Base-by-base conservation (phyloP, 2,329 filamentous ascomycete species). In the Truncatella angustata region DNA sequence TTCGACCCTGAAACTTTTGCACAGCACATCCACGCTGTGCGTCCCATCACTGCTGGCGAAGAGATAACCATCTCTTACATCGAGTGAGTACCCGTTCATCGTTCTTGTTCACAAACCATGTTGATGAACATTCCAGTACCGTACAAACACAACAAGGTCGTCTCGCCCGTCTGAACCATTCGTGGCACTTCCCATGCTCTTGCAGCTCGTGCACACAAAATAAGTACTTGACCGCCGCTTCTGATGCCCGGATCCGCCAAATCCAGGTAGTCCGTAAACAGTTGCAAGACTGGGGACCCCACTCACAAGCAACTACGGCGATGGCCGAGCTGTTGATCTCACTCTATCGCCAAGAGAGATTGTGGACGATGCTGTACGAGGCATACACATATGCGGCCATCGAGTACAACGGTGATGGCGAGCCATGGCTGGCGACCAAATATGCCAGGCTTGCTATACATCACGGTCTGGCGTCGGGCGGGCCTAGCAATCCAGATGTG, bases 11-110 rank as follows among this genome's bases (percentile, higher is more conserved):
- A 61, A 3, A 69, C 68, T 2, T 63, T 75, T 34, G 66, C 68
- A 3, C 73, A 75, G 51, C 64, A 68, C 52, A 63, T 72, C 34
- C 65, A 70, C 45, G 74, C 71, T 30, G 60, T 68, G 10, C 66
- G 72, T 1, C 66, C 69, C 51, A 75, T 76, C 54, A 39, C 51
- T 3, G 65, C 70, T 0, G 73, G 73, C 26, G 72, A 74, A 54
- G 73, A 76, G 60, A 65, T 76, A 47, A 73, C 70, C 14, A 59
- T 76, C 49, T 70, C 71, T 0, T 76, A 75, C 59, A 70, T 75
- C 28, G 63, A 70, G 63, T 69, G 56, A 56, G 64, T n/a, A n/a
- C 24, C 24, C 14, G 11, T 23, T 3, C 34, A 2, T n/a, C 18
- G 12, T 16, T 14, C 1, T 34, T 35, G 5, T 9, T 16, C 14